Percentiles rank a stretch among this genome's conserved stretches.
Conservation (phyloP, 305 asterid genomes). For the Fraxinus sp. region DNA sequence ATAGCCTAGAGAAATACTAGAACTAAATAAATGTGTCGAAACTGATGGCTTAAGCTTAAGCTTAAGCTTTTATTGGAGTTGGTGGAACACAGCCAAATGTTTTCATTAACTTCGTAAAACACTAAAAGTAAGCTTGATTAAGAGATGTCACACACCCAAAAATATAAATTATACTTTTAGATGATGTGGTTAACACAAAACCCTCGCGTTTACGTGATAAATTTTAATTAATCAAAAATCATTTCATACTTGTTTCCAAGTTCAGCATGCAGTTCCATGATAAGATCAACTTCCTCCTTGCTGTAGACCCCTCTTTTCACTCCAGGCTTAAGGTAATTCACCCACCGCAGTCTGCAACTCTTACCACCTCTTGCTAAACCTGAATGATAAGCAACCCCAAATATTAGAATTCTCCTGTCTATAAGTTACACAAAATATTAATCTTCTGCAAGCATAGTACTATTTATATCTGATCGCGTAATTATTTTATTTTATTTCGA, state of each 20-base stretch:
- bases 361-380: slow-evolving; percentile 32
- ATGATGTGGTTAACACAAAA: no score
- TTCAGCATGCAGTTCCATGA: slow-evolving; percentile 12
- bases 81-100: neutral
- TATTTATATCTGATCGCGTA: neutral
- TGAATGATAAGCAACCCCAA: neutral
- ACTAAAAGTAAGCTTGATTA: neutral
- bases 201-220: neutral
- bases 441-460: neutral
- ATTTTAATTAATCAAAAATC: neutral
- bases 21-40: neutral
- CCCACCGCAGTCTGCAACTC: neutral
- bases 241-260: slow-evolving; percentile 23
- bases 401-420: neutral
- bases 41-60: neutral
- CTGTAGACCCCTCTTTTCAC: slow-evolving; percentile 24
- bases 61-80: neutral
- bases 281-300: slow-evolving; percentile 25
- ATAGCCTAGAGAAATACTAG: neutral
- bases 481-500: neutral
- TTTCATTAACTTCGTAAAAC: neutral
- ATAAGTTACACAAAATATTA: neutral
- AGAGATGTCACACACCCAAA: neutral
- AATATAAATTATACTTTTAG: neutral
- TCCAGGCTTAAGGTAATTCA: neutral